phyloP scores from a whole-genome alignment of 2,329 filamentous ascomycete species.

The Diaporthe aspalathi region DNA sequence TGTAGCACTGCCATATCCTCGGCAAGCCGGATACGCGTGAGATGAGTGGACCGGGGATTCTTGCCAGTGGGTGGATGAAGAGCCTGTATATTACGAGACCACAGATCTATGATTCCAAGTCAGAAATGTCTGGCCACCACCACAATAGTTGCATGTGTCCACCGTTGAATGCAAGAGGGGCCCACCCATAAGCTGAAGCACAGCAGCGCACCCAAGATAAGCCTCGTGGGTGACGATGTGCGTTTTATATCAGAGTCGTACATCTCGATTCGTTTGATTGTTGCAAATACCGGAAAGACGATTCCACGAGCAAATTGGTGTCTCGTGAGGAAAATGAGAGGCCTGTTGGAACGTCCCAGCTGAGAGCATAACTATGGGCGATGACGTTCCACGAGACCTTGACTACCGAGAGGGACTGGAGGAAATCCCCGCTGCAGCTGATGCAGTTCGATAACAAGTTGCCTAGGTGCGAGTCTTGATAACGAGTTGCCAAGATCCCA shows the following conservation, averaged over 20 bases:
- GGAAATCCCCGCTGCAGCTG: background rate
- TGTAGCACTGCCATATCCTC: conserved; percentile 19
- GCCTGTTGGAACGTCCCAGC: too few species aligned
- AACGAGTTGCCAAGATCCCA: background rate
- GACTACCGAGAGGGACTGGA: too few species aligned
- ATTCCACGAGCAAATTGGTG: background rate
- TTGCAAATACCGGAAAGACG: background rate
- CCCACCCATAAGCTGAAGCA: background rate
- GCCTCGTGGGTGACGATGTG: background rate
- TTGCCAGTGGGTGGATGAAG: conserved; percentile 1
- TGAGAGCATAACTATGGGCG: rapidly evolving
- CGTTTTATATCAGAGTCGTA: too few species aligned
- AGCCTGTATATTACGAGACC: background rate
- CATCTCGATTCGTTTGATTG: background rate
- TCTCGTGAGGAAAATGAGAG: too few species aligned
- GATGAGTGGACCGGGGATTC: background rate
- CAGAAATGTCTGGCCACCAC: rapidly evolving
- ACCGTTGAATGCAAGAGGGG: background rate
- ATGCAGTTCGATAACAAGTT: background rate
- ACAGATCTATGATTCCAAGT: background rate
- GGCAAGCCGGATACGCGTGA: conserved; percentile 5
- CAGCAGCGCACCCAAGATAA: background rate
- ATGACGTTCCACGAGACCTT: rapidly evolving
- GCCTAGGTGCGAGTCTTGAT: too few species aligned
- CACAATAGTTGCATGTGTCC: rapidly evolving